Evolutionary conservation across 2,329 filamentous ascomycete species (phyloP).

Genomic region (Plectosphaerella plurivora): DNA sequence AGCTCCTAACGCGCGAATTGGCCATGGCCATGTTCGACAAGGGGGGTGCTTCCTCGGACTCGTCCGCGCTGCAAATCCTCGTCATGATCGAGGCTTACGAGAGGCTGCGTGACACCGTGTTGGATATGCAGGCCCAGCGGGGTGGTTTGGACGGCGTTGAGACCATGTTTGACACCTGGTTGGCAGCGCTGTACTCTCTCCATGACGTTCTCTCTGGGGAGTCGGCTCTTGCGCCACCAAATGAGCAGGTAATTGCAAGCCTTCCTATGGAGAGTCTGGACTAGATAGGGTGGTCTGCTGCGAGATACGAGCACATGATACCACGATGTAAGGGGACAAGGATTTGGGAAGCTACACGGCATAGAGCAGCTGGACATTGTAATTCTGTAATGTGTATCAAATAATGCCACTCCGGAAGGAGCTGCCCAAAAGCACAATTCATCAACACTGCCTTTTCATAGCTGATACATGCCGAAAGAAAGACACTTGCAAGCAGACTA

Average conservation of each 20-base stretch:
- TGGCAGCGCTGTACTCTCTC: constrained; percentile 41
- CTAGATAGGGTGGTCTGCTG: not conserved
- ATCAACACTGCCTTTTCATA: too few relatives aligned
- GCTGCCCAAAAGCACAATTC: too few relatives aligned
- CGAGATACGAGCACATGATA: not conserved
- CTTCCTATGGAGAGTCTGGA: constrained; percentile 16
- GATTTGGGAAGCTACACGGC: too few relatives aligned
- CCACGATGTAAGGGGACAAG: not conserved
- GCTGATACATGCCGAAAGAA: too few relatives aligned
- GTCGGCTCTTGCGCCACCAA: not conserved
- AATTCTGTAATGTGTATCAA: too few relatives aligned
- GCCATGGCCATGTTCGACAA: constrained; percentile 32
- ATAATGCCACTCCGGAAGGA: too few relatives aligned
- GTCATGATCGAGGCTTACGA: constrained; percentile 58
- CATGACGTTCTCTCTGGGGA: constrained; percentile 33
- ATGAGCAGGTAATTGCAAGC: constrained; percentile 25
- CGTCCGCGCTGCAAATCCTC: constrained; percentile 46
- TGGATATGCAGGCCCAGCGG: constrained; percentile 20
- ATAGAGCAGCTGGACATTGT: too few relatives aligned
- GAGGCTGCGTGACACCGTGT: constrained; percentile 41
- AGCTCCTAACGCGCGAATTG: constrained; percentile 46
- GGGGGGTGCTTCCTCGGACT: constrained; percentile 21
- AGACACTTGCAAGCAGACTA: too few relatives aligned
- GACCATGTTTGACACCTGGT: constrained; percentile 46
- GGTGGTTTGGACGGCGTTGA: constrained; percentile 24